Evolutionary conservation across 371 early-diverging fungal species (phyloP), one percentile per base, ranked within the genome.

Genomic region (Vairimorpha necatrix): DNA sequence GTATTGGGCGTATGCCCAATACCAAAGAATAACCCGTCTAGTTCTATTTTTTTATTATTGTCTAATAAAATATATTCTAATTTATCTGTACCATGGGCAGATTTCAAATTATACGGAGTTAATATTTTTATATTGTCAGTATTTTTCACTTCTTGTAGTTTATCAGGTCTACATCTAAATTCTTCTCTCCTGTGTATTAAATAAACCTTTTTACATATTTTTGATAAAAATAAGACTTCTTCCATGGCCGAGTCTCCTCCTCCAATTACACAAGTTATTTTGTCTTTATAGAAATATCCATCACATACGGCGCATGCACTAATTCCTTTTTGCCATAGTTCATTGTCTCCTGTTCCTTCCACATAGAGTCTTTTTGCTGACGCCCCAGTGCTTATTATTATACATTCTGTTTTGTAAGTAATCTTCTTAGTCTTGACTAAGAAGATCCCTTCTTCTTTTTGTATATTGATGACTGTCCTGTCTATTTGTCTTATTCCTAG

Each of bases 251-350:
- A 91, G 87, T 98, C 98, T 74, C 98, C 98, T 77, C 98, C 98
- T 79, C 96, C 96, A 76, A 96, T 89, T 30, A 98, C 95, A 62
- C 83, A 86, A 34, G 87, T 74, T 48, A 90, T 90, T 88, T 94
- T 92, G 86, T 93, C 90, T 73, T 91, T 89, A 87, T 93, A 95
- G 75, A 95, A 92, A 73, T 94, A 94, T 18, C 91, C 98, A 86
- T 98, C 98, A 88, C 98, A 98, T 39, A 95, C 95, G 53, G 98
- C 98, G 85, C 98, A 98, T 22, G 98, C 95, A 72, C 93, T 93
- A 83, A 98, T 94, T 82, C 98, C 98, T 32, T 89, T 88, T 82
- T 92, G 90, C 94, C 94, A 94, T 87, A 88, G 91, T 69, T 80
- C 86, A 48, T 91, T 91, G 79, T 92, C 93, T 47, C 90, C 90